Evolutionary conservation across 306 rosid species (phyloP), one percentile per base, ranked within the genome.

Genomic region (Begonia fuchsioides): DNA sequence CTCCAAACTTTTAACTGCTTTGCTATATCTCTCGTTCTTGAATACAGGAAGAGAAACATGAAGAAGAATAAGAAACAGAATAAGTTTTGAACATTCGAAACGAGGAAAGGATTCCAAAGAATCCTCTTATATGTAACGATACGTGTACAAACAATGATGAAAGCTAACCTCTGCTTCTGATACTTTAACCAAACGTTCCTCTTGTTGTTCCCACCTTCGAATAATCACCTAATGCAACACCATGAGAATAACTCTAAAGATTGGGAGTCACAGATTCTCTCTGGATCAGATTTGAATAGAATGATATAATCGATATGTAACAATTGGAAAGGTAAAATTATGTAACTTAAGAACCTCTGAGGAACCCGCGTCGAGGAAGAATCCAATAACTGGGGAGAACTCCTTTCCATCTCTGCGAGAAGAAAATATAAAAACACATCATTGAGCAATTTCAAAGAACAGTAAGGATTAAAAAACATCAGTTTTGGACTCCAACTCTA

Each of bases 321-420:
- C 45, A 41, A n/a, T 0, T 41, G 5, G n/a, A 41, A 41, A 41
- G 45, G 14, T 10, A 10, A 67, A 17, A 44, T 18, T 32, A 35
- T 61, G 17, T 15, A 52, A 39, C 19, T 67, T 72, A 13, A 66
- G 44, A 43, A 86, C 96, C 85, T 87, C 76, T 10, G 94, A 71
- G 50, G 93, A 68, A 15, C 71, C 74, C 51, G 56, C 68, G 10
- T 75, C 66, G 38, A 72, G 35, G 51, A 80, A 87, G 70, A 83
- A 83, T 43, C 88, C 96, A 57, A 70, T 72, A 17, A 81, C 53
- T 51, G 94, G 94, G 3, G 96, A 73, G 54, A 87, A 87, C 68
- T 80, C 93, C 69, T 71, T 83, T 19, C 81, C 81, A 49, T 80
- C 93, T 59, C 96, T 87, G 74, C 63, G 55, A 6, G n/a, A 15